A percentile compares a stretch with the other conserved stretches of the same genome.
Conservation (phyloP, 2,329 filamentous ascomycete species). For the Phoma sp. region DNA sequence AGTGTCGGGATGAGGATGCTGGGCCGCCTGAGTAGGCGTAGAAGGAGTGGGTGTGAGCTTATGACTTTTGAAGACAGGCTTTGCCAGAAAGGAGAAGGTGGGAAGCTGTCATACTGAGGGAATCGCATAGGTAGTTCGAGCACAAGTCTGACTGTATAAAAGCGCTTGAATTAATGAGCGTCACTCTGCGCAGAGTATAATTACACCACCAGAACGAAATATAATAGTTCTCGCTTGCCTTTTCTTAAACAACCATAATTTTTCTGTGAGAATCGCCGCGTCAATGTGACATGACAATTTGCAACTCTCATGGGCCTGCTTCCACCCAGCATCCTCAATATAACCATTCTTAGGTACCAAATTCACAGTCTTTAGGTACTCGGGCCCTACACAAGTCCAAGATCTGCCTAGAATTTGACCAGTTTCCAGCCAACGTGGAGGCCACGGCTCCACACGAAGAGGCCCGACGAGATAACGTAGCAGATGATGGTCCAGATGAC, state of each 20-base stretch:
- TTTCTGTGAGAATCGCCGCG: too few relatives aligned
- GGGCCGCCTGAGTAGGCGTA: background rate
- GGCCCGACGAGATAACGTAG: conserved; percentile 51
- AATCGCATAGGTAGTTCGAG: too few relatives aligned
- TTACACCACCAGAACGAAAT: background rate
- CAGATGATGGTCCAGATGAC: conserved; percentile 55
- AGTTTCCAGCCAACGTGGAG: conserved; percentile 54
- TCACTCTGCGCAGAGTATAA: conserved; percentile 12
- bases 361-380: too few relatives aligned
- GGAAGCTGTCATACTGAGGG: too few relatives aligned
- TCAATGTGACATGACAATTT: too few relatives aligned
- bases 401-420: conserved; percentile 44
- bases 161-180: conserved; percentile 5
- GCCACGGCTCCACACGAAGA: conserved; percentile 51
- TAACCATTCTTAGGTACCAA: too few relatives aligned
- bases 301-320: too few relatives aligned
- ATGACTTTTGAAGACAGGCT: too few relatives aligned
- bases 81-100: background rate
- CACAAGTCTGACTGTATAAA: background rate
- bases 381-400: too few relatives aligned
- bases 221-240: background rate
- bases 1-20: background rate
- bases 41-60: background rate
- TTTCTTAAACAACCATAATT: too few relatives aligned
- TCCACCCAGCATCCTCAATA: too few relatives aligned